Base-by-base conservation (phyloP, 805 yeast genomes). In the Candida golubevii region DNA sequence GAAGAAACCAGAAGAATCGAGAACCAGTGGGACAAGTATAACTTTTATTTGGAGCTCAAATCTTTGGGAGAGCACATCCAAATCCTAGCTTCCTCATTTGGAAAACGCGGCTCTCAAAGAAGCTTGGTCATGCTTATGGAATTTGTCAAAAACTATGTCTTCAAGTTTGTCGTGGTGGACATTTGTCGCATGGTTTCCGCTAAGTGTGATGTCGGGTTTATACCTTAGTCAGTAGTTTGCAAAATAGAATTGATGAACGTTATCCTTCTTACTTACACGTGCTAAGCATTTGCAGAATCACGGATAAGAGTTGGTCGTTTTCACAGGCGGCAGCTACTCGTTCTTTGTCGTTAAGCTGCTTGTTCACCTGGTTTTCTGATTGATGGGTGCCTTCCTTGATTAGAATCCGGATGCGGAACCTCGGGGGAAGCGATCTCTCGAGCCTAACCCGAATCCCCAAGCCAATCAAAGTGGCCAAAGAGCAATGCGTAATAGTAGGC, bases 321-420 rank as follows among this genome's bases (percentile, higher is more conserved):
- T 93, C 99, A 64, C 98, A 90, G 0, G 99, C 99, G 26, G 99
- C 99, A 29, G 96, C 95, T 0, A 93, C 97, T 49, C 99, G 73
- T 66, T 93, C 99, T 67, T 93, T 93, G 61, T 93, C 99, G 59
- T 93, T 93, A 48, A 93, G 75, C 67, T 93, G 99, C 61, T 91
- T 91, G 66, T 93, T 93, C 18, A 93, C 98, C 61, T 93, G 99
- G 53, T 78, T 79, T 61, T 93, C 99, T 60, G 96, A 86, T 63
- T 93, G 97, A 61, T 93, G 99, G 1, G 95, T 79, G 1, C 98
- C 98, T 55, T 88, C 87, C 58, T 90, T 89, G 39, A 93, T 77
- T 33, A 85, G 66, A 28, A 93, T 85, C 11, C 82, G 78, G 46
- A 88, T 81, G 52, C 98, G 74, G 69, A 78, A 90, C 44, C 96